Percentiles rank a stretch among this genome's conserved stretches.
phyloP scores from a whole-genome alignment of 768 basidiomycete species.

The Boletus edulis region DNA sequence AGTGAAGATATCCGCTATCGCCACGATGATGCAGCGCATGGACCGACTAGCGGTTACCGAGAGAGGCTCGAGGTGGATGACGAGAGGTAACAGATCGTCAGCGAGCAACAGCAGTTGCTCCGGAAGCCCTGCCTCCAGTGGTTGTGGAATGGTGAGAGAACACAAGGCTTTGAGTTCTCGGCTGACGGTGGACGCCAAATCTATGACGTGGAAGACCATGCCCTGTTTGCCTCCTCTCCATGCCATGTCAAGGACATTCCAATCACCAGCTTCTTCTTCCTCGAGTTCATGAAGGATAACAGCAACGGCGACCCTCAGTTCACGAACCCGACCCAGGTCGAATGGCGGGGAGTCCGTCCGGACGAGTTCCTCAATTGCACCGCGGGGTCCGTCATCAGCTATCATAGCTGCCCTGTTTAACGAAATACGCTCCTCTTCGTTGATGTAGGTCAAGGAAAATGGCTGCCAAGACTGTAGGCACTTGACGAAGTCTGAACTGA shows the following conservation, averaged over 20 bases:
- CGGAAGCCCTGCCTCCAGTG: conserved; percentile 40
- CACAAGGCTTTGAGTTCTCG: conserved; percentile 57
- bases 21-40: conserved; percentile 41
- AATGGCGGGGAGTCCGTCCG: conserved; percentile 29
- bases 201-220: conserved; percentile 53
- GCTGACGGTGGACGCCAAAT: conserved; percentile 46
- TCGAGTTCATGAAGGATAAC: conserved; percentile 53
- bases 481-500: conserved; percentile 56
- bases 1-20: conserved; percentile 53
- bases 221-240: conserved; percentile 63
- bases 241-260: conserved; percentile 51
- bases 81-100: conserved; percentile 52
- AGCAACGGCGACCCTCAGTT: conserved; percentile 61
- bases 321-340: conserved; percentile 50
- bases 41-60: conserved; percentile 53
- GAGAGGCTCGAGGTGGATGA: conserved; percentile 42
- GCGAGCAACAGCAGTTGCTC: conserved; percentile 55
- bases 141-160: conserved; percentile 35
- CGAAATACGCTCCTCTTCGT: conserved; percentile 55
- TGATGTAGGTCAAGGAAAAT: conserved; percentile 59
- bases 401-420: conserved; percentile 63
- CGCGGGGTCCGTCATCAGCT: conserved; percentile 63
- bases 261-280: conserved; percentile 51
- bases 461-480: conserved; percentile 61
- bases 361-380: conserved; percentile 61